Evolutionary conservation across 164 flowering plant genomes (phyloP), one percentile per base, ranked within the genome.

Genomic region (Echeveria elegans): DNA sequence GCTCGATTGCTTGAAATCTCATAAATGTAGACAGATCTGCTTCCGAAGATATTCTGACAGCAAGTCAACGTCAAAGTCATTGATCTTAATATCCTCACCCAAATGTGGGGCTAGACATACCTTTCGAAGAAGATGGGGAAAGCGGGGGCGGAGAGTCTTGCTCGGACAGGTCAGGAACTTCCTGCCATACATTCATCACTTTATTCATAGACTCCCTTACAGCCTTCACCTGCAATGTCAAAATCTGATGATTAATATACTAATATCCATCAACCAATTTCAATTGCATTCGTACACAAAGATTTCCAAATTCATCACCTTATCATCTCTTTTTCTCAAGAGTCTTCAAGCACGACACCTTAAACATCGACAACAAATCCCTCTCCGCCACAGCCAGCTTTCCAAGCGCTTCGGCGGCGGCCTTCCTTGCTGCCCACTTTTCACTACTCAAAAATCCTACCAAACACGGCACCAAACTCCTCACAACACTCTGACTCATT

Each of bases 381-480:
- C 82, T 81, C 79, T 89, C 97, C 68, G 76, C 83, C 9, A 74
- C 70, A 26, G 95, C 96, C 78, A 93, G 64, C 74, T 74, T 82
- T 68, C 66, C 58, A 36, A 93, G 78, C 23, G 81, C 85, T 74
- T 89, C 97, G 4, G 97, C 86, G 0, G 91, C 83, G 0, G 90
- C 88, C 73, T 89, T 94, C 80, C 98, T 78, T 30, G 90, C 84
- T 11, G 85, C 83, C 98, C 98, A 94, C 67, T 91, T 96, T 62
- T 82, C 86, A 58, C 87, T 82, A 40, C 84, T 75, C 76, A 94
- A 70, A 65, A 86, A 85, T 58, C 79, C 89, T 40, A 81, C 67
- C 78, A 87, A 48, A 61, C 83, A n/a, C n/a, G n/a, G n/a, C n/a
- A n/a, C n/a, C n/a, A n/a, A n/a, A n/a, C n/a, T n/a, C 75, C 43